Evolutionary conservation across 1,139 yeast genomes (phyloP).

Genomic region (Yamadazyma pseudoaaseri): DNA sequence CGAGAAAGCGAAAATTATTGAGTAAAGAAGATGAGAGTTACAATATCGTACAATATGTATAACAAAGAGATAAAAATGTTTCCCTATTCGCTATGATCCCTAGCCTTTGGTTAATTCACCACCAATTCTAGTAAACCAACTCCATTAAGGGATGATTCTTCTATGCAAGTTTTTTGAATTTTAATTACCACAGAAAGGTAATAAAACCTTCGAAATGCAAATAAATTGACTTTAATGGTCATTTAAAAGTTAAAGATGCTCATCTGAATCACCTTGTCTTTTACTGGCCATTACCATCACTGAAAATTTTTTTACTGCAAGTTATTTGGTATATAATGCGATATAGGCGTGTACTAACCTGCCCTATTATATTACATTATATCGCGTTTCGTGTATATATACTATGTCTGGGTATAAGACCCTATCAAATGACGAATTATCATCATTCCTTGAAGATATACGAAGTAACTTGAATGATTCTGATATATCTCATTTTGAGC

Average conservation of each 20-base stretch:
- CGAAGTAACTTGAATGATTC: slow-evolving; percentile 30
- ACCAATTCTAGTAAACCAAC: slow-evolving; percentile 13
- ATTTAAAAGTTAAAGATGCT: background rate
- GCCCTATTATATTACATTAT: too few species aligned
- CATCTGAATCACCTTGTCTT: background rate
- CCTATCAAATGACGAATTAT: slow-evolving; percentile 26
- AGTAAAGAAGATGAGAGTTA: background rate
- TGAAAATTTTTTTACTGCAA: background rate
- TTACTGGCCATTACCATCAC: slow-evolving; percentile 1
- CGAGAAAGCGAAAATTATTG: background rate
- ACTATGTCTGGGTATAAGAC: slow-evolving; percentile 10
- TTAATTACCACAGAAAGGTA: slow-evolving; percentile 16
- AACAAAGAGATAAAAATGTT: too few species aligned
- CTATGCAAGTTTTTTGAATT: slow-evolving; percentile 21
- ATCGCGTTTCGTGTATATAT: too few species aligned
- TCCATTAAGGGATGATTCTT: slow-evolving; percentile 21
- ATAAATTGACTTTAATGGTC: slow-evolving; percentile 1
- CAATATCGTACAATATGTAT: too few species aligned
- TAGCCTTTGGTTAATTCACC: slow-evolving; percentile 24
- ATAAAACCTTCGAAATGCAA: slow-evolving; percentile 22
- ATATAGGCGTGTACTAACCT: background rate
- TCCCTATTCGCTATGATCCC: slow-evolving; percentile 17
- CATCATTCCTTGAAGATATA: slow-evolving; percentile 37
- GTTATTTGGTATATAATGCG: background rate
- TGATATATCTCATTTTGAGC: slow-evolving; percentile 37